Evolutionary conservation across 306 rosid species (phyloP), one percentile per base, ranked within the genome.

Genomic region (Abrus pulchellus): DNA sequence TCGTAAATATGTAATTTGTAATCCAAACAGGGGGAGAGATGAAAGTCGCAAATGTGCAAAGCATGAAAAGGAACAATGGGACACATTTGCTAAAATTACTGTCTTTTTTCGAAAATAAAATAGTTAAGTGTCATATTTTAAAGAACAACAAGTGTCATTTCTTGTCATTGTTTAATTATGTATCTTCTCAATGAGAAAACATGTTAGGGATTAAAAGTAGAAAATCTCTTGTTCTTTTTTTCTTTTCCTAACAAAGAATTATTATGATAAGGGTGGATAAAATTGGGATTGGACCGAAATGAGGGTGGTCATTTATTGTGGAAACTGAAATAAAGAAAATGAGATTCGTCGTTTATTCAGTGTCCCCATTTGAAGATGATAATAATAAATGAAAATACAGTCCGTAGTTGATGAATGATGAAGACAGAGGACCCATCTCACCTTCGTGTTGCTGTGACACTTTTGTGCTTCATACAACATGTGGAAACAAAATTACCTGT

Each of bases 381-480:
- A 20, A 64, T 64, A 12, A 64, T 43, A 57, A 74, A 74, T 74
- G 79, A 41, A 41, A 3, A 20, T 74, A 68, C 68, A 57, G 47
- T 74, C 14, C 2, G 8, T 4, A 72, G 65, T 36, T 53, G 13
- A 55, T 11, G 43, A 57, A 32, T 55, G 3, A 59, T 59, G 59
- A 38, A 36, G 38, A 67, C 33, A 13, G 2, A 14, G 49, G 47
- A 36, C 66, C 66, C 53, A 38, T 73, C 66, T 55, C 65, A 1
- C 20, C 48, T 36, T 32, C 32, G 1, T 8, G 13, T 62, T 34
- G 1, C 45, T 62, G 64, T 36, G 6, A 63, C 30, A n/a, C 7
- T 3, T 52, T 52, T 52, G 57, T 52, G 57, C 1, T 52, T 52
- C 57, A 52, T 5, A 50, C 27, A 50, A 11, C 0, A 50, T 50